Evolutionary conservation across 1,284 basidiomycete genomes (phyloP), one percentile per base, ranked within the genome.

Genomic region (Rhodofomes roseus): DNA sequence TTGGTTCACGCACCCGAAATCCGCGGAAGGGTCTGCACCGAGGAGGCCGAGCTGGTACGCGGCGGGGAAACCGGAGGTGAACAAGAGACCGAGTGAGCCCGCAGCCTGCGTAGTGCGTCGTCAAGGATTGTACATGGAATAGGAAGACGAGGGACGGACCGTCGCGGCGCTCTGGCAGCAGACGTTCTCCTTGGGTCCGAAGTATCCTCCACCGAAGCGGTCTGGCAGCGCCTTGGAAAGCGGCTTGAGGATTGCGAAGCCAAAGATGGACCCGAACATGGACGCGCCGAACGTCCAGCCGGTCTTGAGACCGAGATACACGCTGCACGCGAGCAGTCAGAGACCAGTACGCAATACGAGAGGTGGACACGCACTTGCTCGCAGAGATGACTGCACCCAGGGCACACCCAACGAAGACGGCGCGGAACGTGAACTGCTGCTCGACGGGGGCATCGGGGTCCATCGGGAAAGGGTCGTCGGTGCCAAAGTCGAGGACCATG

Each of bases 381-480:
- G 66, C 66, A 8, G 66, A 67, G 27, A 67, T 61, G 22, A 61
- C 60, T 1, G 60, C 60, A 22, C 60, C 60, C 14, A 61, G 46
- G 4, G 25, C 48, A 46, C 60, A 61, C 1, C 60, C 60, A 16
- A 61, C 57, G 25, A 61, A 55, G 6, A 61, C 60, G 0, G 60
- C 60, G 20, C 66, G 66, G 43, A 67, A 65, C 4, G 66, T 67
- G 52, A 67, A 63, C 31, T 67, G 64, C 34, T 63, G 63, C 43
- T 63, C 63, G 18, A 60, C 58, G 6, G 52, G 62, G 1, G 64
- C 61, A 34, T 65, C 57, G 5, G 66, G 64, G 31, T 67, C 66
- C 23, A 57, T 50, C 1, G 66, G 66, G 46, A 67, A 67, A 2
- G 66, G 66, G 36, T 62, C 60, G 40, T 64, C 57, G 0, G 64